Percentiles rank a stretch among this genome's conserved stretches.
These are phyloP conservation scores for Phytophthora sojae DNA, from an alignment of 352 stramenopile species.

Conservation along the genomic window DNA sequence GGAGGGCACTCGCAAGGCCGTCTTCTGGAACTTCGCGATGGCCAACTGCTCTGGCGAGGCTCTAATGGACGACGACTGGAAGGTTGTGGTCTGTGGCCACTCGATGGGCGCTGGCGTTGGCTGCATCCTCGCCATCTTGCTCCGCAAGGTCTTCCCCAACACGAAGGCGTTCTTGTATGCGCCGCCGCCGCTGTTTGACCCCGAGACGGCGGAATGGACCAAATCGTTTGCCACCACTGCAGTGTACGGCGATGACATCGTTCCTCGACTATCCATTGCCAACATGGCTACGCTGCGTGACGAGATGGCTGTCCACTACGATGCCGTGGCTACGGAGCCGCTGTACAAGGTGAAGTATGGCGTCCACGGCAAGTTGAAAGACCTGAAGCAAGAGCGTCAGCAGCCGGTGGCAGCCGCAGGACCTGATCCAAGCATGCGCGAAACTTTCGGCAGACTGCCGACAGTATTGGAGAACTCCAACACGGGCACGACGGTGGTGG, in stretches of 20 bases:
- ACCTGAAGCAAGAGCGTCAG: slow-evolving; percentile 39
- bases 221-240: slow-evolving; percentile 74
- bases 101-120: slow-evolving; percentile 85
- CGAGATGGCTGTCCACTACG: slow-evolving; percentile 74
- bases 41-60: slow-evolving; percentile 46
- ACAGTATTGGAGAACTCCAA: slow-evolving; percentile 33
- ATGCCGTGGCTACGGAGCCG: slow-evolving; percentile 67
- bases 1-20: slow-evolving; percentile 55
- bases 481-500: slow-evolving; percentile 21
- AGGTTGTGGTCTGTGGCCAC: slow-evolving; percentile 81
- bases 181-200: slow-evolving; percentile 70
- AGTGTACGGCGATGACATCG: slow-evolving; percentile 79
- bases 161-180: slow-evolving; percentile 75
- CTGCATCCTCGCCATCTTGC: slow-evolving; percentile 70
- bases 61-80: slow-evolving; percentile 45
- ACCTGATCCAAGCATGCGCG: slow-evolving; percentile 19
- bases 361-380: slow-evolving; percentile 47
- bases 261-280: slow-evolving; percentile 69
- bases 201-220: slow-evolving; percentile 60
- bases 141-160: slow-evolving; percentile 60
- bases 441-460: slow-evolving; percentile 14
- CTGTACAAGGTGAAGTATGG: slow-evolving; percentile 70
- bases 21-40: slow-evolving; percentile 79
- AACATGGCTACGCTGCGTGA: slow-evolving; percentile 74
- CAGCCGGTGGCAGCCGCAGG: slow-evolving; percentile 25